Percentiles rank a stretch among this genome's conserved stretches.
Evolutionary conservation across 176 grass and related monocot genomes (phyloP).

Genomic region (Puccinellia tenuiflora): DNA sequence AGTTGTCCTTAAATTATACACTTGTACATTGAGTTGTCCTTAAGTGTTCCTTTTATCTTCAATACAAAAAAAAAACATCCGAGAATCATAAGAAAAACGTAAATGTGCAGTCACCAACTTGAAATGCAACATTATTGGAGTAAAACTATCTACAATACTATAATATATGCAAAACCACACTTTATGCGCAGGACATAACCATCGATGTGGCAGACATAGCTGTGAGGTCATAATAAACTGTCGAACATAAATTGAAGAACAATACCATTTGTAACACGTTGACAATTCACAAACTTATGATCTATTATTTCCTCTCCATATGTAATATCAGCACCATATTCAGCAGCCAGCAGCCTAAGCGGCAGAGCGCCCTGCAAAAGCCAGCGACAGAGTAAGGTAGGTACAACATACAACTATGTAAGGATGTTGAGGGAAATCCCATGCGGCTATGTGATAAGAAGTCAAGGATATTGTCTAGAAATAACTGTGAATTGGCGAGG

Average conservation of each 20-base stretch:
- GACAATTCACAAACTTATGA: slow-evolving; percentile 83
- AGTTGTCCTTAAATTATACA: background rate
- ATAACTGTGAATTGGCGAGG: background rate
- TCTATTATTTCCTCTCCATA: slow-evolving; percentile 98
- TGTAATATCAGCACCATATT: slow-evolving; percentile 96
- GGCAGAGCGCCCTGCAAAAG: slow-evolving; percentile 71
- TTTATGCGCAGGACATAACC: background rate
- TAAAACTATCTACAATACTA: background rate
- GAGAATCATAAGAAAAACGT: slow-evolving; percentile 10
- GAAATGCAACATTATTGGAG: background rate
- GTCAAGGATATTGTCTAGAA: background rate
- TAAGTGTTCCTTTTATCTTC: background rate
- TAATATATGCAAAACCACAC: background rate
- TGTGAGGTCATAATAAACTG: background rate
- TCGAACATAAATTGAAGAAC: background rate
- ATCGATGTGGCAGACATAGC: background rate
- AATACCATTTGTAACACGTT: slow-evolving; percentile 78
- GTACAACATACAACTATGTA: background rate
- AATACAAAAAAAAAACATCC: background rate
- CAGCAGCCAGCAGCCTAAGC: slow-evolving; percentile 72
- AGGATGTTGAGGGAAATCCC: background rate
- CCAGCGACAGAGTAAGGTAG: slow-evolving; percentile 22
- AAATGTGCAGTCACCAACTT: background rate
- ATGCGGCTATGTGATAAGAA: background rate
- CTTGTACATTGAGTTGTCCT: background rate